Base-by-base conservation (phyloP, 805 yeast genomes). In the Yamadazyma insecticola region DNA sequence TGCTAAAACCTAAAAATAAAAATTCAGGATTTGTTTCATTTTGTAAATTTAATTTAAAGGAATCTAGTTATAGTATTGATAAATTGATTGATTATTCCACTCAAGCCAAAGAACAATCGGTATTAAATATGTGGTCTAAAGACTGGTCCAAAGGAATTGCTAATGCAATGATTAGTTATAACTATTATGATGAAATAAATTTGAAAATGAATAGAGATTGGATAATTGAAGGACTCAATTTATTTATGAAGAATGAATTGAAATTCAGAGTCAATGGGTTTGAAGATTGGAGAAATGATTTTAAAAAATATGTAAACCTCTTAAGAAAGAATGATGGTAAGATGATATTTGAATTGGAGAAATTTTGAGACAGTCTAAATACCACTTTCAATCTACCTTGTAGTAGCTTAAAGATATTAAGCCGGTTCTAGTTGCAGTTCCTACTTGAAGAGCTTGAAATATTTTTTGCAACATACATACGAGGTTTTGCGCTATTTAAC, bases 271-370 rank as follows among this genome's bases (percentile, higher is more conserved):
- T 64, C 19, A 61, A 60, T 36, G 45, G 44, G 14, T 48, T 39
- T 24, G 33, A 45, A 7, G 72, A 65, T 38, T 65, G 72, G 72
- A 47, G 69, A 36, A 49, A 50, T 30, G 51, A 54, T 31, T 58
- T 53, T 41, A 52, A 51, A 28, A 33, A 47, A n/a, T 45, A 45
- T 24, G 48, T 62, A 18, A 49, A 43, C 13, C 34, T 37, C 7
- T 40, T 65, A 33, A 46, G 46, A 25, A 45, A 36, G 7, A 44
- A 44, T 4, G 70, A 64, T 33, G 57, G 57, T 9, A 57, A 59
- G 40, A 40, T 57, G 10, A 46, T 65, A 10, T 53, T 64, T 17
- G 44, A 51, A 38, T 41, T 65, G n/a, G 72, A 65, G 34, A 56
- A 57, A 14, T 65, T 60, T 30, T 63, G 30, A 28, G 5, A 10